Percentiles rank a stretch among this genome's conserved stretches.
phyloP scores from a whole-genome alignment of 1,139 yeast genomes.

The Debaryomyces coudertii region DNA sequence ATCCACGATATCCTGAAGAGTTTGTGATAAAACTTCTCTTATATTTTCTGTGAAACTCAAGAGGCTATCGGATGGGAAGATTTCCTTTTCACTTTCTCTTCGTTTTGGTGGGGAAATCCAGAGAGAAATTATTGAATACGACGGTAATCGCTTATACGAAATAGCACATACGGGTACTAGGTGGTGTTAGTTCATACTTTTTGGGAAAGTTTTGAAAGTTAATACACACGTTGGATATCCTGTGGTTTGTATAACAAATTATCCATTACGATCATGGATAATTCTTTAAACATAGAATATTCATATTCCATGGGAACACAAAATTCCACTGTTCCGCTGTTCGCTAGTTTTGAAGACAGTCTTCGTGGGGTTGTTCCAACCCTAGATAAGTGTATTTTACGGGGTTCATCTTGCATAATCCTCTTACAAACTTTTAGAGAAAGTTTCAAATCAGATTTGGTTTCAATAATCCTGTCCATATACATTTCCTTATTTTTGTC shows the following conservation, averaged over 20 bases:
- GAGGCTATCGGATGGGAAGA: conserved; percentile 15
- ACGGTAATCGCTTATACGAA: conserved; percentile 18
- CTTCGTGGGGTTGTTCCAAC: conserved; percentile 21
- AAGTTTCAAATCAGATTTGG: conserved; percentile 20
- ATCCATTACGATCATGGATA: conserved; percentile 16
- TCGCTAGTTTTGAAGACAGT: conserved; percentile 12
- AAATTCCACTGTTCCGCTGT: conserved; percentile 18
- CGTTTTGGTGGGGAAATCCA: conserved; percentile 25
- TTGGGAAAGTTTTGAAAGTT: background rate
- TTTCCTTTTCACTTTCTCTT: conserved; percentile 6
- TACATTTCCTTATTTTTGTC: conserved; percentile 9
- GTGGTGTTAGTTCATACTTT: conserved; percentile 14
- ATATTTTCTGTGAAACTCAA: conserved; percentile 19
- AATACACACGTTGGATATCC: conserved; percentile 19
- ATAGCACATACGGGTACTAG: conserved; percentile 27
- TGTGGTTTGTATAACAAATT: conserved; percentile 21
- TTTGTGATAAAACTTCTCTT: conserved; percentile 15
- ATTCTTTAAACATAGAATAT: conserved; percentile 17
- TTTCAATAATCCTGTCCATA: conserved; percentile 19
- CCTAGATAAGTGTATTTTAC: conserved; percentile 20
- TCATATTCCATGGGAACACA: conserved; percentile 16
- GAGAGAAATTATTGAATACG: conserved; percentile 25
- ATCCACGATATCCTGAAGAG: conserved; percentile 12
- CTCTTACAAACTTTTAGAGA: conserved; percentile 13
- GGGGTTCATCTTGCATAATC: conserved; percentile 10